Conservation (phyloP, 768 basidiomycete genomes). For the Termitomyces sp. region DNA sequence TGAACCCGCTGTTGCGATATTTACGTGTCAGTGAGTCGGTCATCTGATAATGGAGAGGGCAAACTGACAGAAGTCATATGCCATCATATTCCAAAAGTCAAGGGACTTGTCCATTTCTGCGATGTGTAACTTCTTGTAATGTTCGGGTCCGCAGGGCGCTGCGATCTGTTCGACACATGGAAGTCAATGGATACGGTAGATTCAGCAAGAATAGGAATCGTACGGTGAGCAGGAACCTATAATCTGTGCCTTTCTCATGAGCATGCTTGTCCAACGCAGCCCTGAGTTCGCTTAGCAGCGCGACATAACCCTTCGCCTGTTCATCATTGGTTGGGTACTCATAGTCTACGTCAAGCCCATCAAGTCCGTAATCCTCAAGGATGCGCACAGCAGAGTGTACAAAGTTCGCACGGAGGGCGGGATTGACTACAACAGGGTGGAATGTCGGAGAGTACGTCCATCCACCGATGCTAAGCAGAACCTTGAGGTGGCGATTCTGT, state of each 20-base stretch:
- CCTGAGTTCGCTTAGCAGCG: conserved; percentile 76
- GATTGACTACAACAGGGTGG: conserved; percentile 73
- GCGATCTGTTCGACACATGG: conserved; percentile 56
- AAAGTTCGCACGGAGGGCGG: conserved; percentile 65
- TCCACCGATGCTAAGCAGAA: conserved; percentile 88
- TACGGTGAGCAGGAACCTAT: conserved; percentile 74
- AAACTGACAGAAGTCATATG: conserved; percentile 73
- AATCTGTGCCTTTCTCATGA: conserved; percentile 46
- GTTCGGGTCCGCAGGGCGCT: conserved; percentile 87
- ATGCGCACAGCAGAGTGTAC: conserved; percentile 77
- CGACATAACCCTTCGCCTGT: conserved; percentile 82
- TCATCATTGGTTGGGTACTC: conserved; percentile 82
- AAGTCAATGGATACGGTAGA: neutral
- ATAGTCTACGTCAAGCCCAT: conserved; percentile 90
- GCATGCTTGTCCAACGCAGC: conserved; percentile 75
- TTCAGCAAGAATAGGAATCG: conserved; percentile 21
- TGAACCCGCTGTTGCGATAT: conserved; percentile 54
- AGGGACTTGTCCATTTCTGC: conserved; percentile 84
- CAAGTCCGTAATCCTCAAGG: conserved; percentile 88
- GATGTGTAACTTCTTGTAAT: conserved; percentile 78
- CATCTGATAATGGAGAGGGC: neutral
- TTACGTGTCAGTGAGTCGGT: neutral
- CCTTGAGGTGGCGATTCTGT: conserved; percentile 73
- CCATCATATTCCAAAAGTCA: conserved; percentile 98
- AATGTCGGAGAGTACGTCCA: conserved; percentile 93